Percentiles rank a stretch among this genome's conserved stretches.
Conservation (phyloP, 139 green algal genomes). For the Zygnema cylindricum region DNA sequence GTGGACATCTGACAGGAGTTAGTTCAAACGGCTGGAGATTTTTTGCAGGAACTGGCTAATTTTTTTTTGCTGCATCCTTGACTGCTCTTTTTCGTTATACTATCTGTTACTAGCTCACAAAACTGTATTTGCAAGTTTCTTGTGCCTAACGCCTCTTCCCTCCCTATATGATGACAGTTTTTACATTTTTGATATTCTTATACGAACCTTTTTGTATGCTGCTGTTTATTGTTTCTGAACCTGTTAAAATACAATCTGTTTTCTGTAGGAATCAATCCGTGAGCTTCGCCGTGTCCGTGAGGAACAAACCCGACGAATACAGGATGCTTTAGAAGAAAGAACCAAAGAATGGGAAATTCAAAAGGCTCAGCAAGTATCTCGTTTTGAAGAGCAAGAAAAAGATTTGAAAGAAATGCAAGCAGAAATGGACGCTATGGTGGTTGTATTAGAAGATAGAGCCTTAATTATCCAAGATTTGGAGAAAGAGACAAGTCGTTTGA, state of each 20-base stretch:
- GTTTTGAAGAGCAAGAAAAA: slow-evolving; percentile 10
- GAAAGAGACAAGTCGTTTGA: not conserved
- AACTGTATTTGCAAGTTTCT: no score
- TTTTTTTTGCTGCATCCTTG: no score
- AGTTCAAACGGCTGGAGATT: no score
- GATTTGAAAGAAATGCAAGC: not conserved
- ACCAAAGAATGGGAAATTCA: not conserved
- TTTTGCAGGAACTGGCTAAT: no score
- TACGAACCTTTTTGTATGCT: no score
- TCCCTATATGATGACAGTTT: no score
- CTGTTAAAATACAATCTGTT: no score
- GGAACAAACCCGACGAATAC: slow-evolving; percentile 26
- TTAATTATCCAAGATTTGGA: slow-evolving; percentile 25
- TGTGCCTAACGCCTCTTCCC: no score
- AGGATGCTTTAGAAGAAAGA: slow-evolving; percentile 24
- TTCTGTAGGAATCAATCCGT: slow-evolving; percentile 39
- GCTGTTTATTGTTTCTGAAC: no score
- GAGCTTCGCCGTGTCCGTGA: slow-evolving; percentile 31
- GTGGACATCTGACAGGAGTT: no score
- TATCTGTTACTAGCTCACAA: not conserved
- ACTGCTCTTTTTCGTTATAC: not conserved
- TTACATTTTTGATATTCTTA: no score
- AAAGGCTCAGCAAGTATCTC: not conserved
- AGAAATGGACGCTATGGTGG: slow-evolving; percentile 29
- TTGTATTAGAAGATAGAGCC: not conserved